Evolutionary conservation across 192 early-diverging fungal species (phyloP).

Genomic region (Geranomyces variabilis): DNA sequence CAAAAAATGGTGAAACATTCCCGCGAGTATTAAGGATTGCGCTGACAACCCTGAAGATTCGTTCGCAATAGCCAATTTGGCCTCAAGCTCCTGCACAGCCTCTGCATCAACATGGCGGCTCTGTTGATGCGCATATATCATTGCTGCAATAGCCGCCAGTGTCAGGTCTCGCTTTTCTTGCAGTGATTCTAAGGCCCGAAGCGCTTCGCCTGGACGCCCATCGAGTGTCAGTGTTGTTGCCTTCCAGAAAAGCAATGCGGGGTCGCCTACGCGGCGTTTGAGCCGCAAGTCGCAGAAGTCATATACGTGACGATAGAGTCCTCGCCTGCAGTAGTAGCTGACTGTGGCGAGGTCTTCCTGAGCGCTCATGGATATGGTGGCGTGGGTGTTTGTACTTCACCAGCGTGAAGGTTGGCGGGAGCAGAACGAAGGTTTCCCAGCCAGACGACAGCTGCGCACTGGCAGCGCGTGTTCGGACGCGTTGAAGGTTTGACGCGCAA

Average conservation of each 20-base stretch:
- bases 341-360: conserved; percentile 20
- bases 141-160: conserved; percentile 43
- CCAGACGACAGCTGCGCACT: too few species aligned
- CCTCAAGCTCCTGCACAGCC: conserved; percentile 54
- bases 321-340: conserved; percentile 47
- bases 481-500: too few species aligned
- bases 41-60: conserved; percentile 26
- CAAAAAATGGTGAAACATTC: conserved; percentile 45
- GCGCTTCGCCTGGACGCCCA: conserved; percentile 45
- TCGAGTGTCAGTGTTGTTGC: conserved; percentile 38
- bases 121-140: conserved; percentile 55
- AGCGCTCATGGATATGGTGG: not conserved
- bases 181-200: conserved; percentile 47
- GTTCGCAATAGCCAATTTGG: conserved; percentile 49
- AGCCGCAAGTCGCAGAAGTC: conserved; percentile 44
- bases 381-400: too few species aligned
- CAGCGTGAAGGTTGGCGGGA: too few species aligned
- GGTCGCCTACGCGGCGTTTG: conserved; percentile 44
- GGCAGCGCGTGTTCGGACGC: too few species aligned
- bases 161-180: conserved; percentile 56
- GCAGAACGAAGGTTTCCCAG: too few species aligned
- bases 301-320: conserved; percentile 44
- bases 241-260: conserved; percentile 53
- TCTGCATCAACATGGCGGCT: conserved; percentile 53
- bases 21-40: conserved; percentile 36